Conservation (phyloP, 768 basidiomycete species). For the Pisolithus tinctorius region DNA sequence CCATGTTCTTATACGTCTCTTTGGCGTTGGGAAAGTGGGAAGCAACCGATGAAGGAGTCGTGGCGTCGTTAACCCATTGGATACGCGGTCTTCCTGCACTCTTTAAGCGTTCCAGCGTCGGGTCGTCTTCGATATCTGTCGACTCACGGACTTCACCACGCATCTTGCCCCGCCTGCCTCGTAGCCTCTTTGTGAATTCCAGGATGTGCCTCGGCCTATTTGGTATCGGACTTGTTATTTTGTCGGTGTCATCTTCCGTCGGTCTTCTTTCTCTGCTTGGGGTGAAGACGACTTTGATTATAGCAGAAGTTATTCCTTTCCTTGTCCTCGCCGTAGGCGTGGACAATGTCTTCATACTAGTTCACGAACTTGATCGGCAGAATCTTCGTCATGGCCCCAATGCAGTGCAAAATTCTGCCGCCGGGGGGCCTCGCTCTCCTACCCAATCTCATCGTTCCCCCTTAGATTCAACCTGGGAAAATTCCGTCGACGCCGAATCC, state of each 20-base stretch:
- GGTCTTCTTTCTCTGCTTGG: slow-evolving; percentile 87
- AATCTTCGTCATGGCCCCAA: slow-evolving; percentile 84
- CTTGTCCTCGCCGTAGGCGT: slow-evolving; percentile 95
- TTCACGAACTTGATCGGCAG: slow-evolving; percentile 93
- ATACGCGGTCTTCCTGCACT: slow-evolving; percentile 55
- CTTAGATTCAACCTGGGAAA: slow-evolving; percentile 49
- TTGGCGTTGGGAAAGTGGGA: slow-evolving; percentile 73
- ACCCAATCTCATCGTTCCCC: slow-evolving; percentile 43
- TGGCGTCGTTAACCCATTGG: slow-evolving; percentile 54
- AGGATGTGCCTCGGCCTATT: slow-evolving; percentile 90
- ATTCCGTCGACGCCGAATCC: slow-evolving; percentile 61
- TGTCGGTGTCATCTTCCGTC: slow-evolving; percentile 90
- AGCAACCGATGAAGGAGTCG: slow-evolving; percentile 49
- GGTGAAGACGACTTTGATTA: slow-evolving; percentile 92
- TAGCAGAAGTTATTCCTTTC: slow-evolving; percentile 99
- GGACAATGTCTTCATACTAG: slow-evolving; percentile 97
- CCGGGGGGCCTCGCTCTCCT: slow-evolving; percentile 34
- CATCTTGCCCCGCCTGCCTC: slow-evolving; percentile 63
- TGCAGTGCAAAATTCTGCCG: slow-evolving; percentile 33
- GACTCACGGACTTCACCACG: slow-evolving; percentile 49
- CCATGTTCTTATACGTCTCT: slow-evolving; percentile 96
- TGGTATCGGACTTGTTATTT: slow-evolving; percentile 84
- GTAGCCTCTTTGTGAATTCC: slow-evolving; percentile 75
- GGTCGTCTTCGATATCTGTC: slow-evolving; percentile 47
- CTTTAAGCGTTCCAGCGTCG: slow-evolving; percentile 37